A percentile compares a stretch with the other conserved stretches of the same genome.
phyloP scores from a whole-genome alignment of 2,329 filamentous ascomycete genomes.

The Fusarium clavum region DNA sequence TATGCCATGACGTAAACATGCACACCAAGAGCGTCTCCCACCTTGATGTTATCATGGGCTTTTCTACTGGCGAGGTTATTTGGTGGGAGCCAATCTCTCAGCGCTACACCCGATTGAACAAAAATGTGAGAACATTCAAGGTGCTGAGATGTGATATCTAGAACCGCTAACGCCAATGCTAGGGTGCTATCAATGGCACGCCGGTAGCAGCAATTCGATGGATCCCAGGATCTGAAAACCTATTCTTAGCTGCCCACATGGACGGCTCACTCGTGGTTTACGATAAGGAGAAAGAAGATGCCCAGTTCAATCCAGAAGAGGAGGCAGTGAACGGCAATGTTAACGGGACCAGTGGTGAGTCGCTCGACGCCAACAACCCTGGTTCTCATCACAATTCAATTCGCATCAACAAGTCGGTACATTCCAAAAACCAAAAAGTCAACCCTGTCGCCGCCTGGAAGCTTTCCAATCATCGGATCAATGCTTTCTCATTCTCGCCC shows the following conservation, averaged over 20 bases:
- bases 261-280: slow-evolving; percentile 93
- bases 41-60: slow-evolving; percentile 93
- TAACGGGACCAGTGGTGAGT: slow-evolving; percentile 57
- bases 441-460: slow-evolving; percentile 97
- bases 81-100: slow-evolving; percentile 99
- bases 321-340: slow-evolving; percentile 61
- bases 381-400: slow-evolving; percentile 61
- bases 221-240: slow-evolving; percentile 92
- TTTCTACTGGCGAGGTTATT: slow-evolving; percentile 95
- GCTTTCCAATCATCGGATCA: slow-evolving; percentile 88
- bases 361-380: slow-evolving; percentile 52
- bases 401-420: slow-evolving; percentile 88
- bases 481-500: slow-evolving; percentile 91
- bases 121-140: slow-evolving; percentile 72
- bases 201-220: slow-evolving; percentile 89
- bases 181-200: slow-evolving; percentile 88
- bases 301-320: slow-evolving; percentile 79
- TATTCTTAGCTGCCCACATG: slow-evolving; percentile 92
- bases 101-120: slow-evolving; percentile 94
- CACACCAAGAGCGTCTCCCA: slow-evolving; percentile 83
- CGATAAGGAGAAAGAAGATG: slow-evolving; percentile 96
- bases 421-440: slow-evolving; percentile 91
- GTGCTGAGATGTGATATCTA: neutral
- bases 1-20: slow-evolving; percentile 93
- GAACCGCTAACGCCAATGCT: slow-evolving; percentile 21